Evolutionary conservation across 371 early-diverging fungal genomes (phyloP), one percentile per base, ranked within the genome.

Genomic region (Antonospora locustae): DNA sequence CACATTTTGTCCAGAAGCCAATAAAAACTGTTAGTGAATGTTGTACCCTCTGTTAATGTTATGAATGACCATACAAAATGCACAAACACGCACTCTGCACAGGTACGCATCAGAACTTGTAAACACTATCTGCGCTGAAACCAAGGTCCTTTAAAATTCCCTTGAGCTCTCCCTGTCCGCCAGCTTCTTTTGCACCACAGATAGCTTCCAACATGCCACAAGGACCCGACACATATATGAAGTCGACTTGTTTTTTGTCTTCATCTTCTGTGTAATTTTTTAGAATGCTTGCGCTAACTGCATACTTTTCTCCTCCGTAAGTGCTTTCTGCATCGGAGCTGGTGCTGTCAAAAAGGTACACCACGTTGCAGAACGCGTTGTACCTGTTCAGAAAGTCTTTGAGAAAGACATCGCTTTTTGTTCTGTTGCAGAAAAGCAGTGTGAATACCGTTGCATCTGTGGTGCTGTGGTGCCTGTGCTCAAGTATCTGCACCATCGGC

Each of bases 61-160:
- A n/a, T n/a, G n/a, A n/a, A n/a, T n/a, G n/a, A n/a, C n/a, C n/a
- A n/a, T n/a, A n/a, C n/a, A n/a, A n/a, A n/a, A n/a, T n/a, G n/a
- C n/a, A n/a, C n/a, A n/a, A n/a, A n/a, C n/a, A n/a, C n/a, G n/a
- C n/a, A n/a, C n/a, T n/a, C n/a, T n/a, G n/a, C n/a, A 87, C 67
- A 79, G 84, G 37, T 41, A 16, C 5, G 14, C 22, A 56, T 60
- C 41, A 66, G 63, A 88, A 87, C 75, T 90, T 90, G 78, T 79
- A 86, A 23, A 90, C 89, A 34, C 85, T 76, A 22, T 78, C 69
- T 29, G 75, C 66, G 51, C 70, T 63, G 67, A 82, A 86, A 17
- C 90, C 90, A 39, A 88, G 73, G 58, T 82, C 80, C 77, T 83
- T 82, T 48, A 93, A 77, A 6, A 86, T 66, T 48, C 92, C 77